Base-by-base conservation (phyloP, 805 yeast genomes). In the Candida ovalis region DNA sequence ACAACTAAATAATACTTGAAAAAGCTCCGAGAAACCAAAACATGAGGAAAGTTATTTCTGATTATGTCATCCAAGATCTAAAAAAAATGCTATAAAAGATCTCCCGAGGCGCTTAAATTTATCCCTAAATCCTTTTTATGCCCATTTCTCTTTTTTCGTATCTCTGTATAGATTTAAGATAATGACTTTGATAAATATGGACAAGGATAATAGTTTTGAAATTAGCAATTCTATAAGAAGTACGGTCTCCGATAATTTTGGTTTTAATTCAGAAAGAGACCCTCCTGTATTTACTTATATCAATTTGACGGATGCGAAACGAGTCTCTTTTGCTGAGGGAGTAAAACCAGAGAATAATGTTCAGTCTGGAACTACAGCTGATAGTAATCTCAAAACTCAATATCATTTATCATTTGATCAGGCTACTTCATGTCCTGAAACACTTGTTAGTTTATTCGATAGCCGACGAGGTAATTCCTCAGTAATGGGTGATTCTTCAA, bases 261-360 rank as follows among this genome's bases (percentile, higher is more conserved):
- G 38, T 4, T 52, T 40, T 32, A 47, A 49, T 44, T 52, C 56
- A 4, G 23, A 42, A n/a, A 47, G 36, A 13, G 56, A 52, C 33
- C 56, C 56, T 30, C 53, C 54, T 3, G 46, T 53, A 5, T 40
- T 49, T 1, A 39, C 49, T 13, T 52, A 52, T 22, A 49, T 51
- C 18, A 47, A 47, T 38, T 18, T 21, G 8, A 35, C 22, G 9
- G 22, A n/a, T 4, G 22, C 5, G 17, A 35, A 35, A 35, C 15
- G 38, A 5, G 38, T 35, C 4, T 35, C 38, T 4, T 35, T 35
- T 18, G 22, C 22, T 17, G 22, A 35, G 12, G 12, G 17, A 35
- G 38, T 17, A 25, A 25, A 25, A 25, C 28, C 28, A 25, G 28
- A 25, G 10, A 10, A 25, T 25, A 25, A 10, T 25, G 6, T 25